These are phyloP conservation scores for Ustulina deusta DNA, from an alignment of 2,329 filamentous ascomycete species.

Conservation along the genomic window DNA sequence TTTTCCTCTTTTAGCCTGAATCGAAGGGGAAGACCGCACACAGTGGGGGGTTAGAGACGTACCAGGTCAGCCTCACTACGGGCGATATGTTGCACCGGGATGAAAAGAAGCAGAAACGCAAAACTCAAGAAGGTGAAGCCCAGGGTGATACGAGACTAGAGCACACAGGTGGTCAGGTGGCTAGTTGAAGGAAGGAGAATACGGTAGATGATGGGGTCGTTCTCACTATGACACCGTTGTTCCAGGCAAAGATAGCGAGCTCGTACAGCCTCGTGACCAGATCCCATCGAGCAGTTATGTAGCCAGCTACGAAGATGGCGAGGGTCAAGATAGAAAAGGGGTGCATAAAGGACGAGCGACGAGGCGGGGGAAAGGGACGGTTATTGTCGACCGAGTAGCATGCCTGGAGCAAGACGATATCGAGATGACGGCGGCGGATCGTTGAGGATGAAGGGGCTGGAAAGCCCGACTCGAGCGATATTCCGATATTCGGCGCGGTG, in stretches of 20 bases:
- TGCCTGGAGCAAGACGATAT: constrained; percentile 37
- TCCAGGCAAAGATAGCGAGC: constrained; percentile 96
- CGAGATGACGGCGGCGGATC: background rate
- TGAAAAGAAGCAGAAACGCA: constrained; percentile 84
- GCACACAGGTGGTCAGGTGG: constrained; percentile 12
- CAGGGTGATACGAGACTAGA: constrained; percentile 83
- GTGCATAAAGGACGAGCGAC: constrained; percentile 75
- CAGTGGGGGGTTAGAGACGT: constrained; percentile 54
- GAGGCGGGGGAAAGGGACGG: constrained; percentile 55
- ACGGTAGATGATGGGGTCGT: background rate
- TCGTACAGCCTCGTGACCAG: constrained; percentile 97
- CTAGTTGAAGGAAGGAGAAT: background rate
- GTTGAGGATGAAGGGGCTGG: constrained; percentile 13
- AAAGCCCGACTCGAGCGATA: constrained; percentile 2
- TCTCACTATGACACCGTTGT: constrained; percentile 94
- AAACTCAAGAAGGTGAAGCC: constrained; percentile 85
- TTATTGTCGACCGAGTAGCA: constrained; percentile 50
- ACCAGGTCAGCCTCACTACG: constrained; percentile 83
- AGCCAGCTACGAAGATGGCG: constrained; percentile 98
- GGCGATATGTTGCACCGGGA: constrained; percentile 87
- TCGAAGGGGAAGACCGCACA: background rate
- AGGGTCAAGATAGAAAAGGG: constrained; percentile 95
- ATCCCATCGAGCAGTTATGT: constrained; percentile 99
- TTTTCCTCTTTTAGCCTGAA: constrained; percentile 43
- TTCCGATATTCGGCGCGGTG: background rate